Conservation (phyloP, 2,329 filamentous ascomycete species). For the Cladophialophora yegresii region DNA sequence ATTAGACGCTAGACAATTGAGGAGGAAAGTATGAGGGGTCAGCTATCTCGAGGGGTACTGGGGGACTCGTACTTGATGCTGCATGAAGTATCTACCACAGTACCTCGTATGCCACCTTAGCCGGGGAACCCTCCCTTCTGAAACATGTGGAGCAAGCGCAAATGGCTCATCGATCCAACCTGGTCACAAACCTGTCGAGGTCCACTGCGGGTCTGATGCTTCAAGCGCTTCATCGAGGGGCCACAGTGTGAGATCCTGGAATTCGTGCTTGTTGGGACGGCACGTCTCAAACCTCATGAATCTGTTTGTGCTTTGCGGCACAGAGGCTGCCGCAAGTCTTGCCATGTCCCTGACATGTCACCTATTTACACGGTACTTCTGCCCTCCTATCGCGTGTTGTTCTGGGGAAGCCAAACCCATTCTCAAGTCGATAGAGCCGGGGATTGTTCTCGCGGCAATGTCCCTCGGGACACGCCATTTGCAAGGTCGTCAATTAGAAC, state of each 20-base stretch:
- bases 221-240: neutral
- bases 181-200: neutral
- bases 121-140: neutral
- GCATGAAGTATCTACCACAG: neutral
- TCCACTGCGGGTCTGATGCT: neutral
- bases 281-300: too few species aligned
- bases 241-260: neutral
- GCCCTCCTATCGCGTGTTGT: neutral
- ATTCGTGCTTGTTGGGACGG: too few species aligned
- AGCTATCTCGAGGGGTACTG: neutral
- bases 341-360: neutral
- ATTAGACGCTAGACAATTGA: neutral
- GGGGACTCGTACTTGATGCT: neutral
- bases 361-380: too few species aligned
- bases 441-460: neutral
- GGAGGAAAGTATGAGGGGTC: neutral
- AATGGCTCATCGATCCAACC: neutral
- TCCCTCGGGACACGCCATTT: neutral
- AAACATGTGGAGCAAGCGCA: neutral
- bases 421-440: neutral
- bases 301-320: too few species aligned
- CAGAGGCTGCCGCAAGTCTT: too few species aligned
- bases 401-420: neutral
- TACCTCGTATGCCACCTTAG: too few species aligned
- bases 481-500: neutral